Percentiles rank a stretch among this genome's conserved stretches.
Conservation (phyloP, 2,329 filamentous ascomycete genomes). For the Exophiala oligosperma region DNA sequence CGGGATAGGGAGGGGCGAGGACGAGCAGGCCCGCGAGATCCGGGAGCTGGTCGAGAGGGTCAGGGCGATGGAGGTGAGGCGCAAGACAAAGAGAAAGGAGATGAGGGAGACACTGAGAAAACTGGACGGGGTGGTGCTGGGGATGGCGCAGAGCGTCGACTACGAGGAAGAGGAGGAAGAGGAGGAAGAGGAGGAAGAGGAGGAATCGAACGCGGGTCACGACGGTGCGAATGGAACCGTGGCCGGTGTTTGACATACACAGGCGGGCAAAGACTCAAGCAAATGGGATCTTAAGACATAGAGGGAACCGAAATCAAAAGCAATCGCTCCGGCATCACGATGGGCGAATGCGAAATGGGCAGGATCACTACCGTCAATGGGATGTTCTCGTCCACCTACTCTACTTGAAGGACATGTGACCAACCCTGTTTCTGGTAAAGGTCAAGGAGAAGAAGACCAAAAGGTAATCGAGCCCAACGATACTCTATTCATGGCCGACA, state of each 20-base stretch:
- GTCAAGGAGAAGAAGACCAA: background rate
- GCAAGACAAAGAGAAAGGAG: conserved; percentile 43
- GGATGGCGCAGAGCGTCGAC: conserved; percentile 28
- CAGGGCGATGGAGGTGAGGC: conserved; percentile 44
- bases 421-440: no score
- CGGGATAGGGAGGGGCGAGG: conserved; percentile 46
- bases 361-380: no score
- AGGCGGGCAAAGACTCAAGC: background rate
- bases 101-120: conserved; percentile 41
- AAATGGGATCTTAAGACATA: no score
- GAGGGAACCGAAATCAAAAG: no score
- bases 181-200: conserved; percentile 1
- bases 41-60: conserved; percentile 45
- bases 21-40: conserved; percentile 46
- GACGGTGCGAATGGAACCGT: background rate
- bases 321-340: no score
- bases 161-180: conserved; percentile 10
- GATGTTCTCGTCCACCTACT: no score
- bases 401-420: no score
- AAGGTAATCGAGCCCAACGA: background rate
- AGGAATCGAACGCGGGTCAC: background rate
- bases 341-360: no score
- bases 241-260: no score
- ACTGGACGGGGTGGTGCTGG: conserved; percentile 41
- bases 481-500: background rate